Evolutionary conservation across 2,329 filamentous ascomycete genomes (phyloP), one percentile per base, ranked within the genome.

Genomic region (Phyllosticta citriasiana): DNA sequence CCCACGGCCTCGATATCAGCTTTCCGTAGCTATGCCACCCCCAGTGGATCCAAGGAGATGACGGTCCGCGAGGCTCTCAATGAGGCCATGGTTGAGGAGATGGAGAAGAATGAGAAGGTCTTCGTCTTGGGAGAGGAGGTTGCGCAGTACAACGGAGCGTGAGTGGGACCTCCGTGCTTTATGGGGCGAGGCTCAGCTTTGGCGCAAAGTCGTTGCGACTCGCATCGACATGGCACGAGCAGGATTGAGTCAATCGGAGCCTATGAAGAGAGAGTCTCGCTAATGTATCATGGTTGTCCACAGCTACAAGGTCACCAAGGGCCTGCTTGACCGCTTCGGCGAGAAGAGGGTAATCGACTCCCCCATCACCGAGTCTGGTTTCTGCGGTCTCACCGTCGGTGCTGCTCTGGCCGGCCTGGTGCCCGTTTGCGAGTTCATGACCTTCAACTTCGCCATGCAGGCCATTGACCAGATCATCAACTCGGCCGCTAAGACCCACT

Each of bases 361-460:
- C 66, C 94, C 94, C 73, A 99, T 99, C 79, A 99, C 94, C 64
- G 94, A 99, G 80, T 92, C 88, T 71, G 94, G 94, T 70, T 99
- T 99, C 82, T 83, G 82, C 73, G 94, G 94, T 83, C 83, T 99
- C 65, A 93, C 93, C 59, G 88, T 97, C 66, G 94, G 94, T 78
- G 91, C 94, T 74, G 94, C 94, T 64, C 85, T 99, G 70, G 93
- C 91, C 74, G 94, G 94, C 67, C 84, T 99, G 69, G 88, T 95
- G 80, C 94, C 94, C 64, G 84, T 99, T 69, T 94, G 89, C 84
- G 94, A 99, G 82, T 99, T 99, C 84, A 99, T 99, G 94, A 99
- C 94, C 72, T 97, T 96, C 86, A 99, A 99, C 85, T 97, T 97
- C 76, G 93, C 94, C 77, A 99, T 99, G 94, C 94, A 99, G 82